phyloP scores from a whole-genome alignment of 2,329 filamentous ascomycete species.

The Hypoxylon sp. region DNA sequence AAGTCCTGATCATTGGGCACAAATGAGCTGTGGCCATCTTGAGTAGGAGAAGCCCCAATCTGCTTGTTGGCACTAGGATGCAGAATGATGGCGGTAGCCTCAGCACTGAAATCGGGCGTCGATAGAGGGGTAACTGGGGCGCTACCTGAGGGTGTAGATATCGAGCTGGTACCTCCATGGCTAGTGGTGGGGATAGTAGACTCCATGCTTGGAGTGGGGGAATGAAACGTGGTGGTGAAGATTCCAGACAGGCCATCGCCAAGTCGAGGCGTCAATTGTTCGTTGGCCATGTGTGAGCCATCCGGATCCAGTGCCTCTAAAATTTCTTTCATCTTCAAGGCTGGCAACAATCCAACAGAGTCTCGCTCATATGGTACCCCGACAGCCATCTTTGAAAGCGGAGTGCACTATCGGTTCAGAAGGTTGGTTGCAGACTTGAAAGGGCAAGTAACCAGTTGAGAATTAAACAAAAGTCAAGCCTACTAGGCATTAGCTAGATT shows the following conservation, averaged over 20 bases:
- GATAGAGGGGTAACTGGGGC: neutral
- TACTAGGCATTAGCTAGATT: neutral
- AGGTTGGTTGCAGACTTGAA: neutral
- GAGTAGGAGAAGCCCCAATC: neutral
- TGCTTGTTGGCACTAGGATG: neutral
- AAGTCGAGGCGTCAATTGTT: constrained; percentile 44
- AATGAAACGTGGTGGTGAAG: constrained; percentile 1
- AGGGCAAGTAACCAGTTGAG: neutral
- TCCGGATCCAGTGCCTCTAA: constrained; percentile 42
- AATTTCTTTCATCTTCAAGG: constrained; percentile 35
- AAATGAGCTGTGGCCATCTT: neutral
- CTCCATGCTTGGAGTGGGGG: neutral
- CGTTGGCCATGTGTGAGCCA: constrained; percentile 46
- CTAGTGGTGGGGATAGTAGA: neutral
- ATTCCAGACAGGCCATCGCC: constrained; percentile 46
- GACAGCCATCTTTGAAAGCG: neutral
- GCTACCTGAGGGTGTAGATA: constrained; percentile 6
- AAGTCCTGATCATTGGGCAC: neutral
- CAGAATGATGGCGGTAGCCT: neutral
- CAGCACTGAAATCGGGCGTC: constrained; percentile 6
- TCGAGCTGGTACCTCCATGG: constrained; percentile 6
- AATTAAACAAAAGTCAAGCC: neutral
- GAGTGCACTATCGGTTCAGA: neutral
- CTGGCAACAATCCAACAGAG: neutral
- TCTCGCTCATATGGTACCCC: neutral